Evolutionary conservation across 2,329 filamentous ascomycete genomes (phyloP).

Genomic region (Apiospora malaysiana): DNA sequence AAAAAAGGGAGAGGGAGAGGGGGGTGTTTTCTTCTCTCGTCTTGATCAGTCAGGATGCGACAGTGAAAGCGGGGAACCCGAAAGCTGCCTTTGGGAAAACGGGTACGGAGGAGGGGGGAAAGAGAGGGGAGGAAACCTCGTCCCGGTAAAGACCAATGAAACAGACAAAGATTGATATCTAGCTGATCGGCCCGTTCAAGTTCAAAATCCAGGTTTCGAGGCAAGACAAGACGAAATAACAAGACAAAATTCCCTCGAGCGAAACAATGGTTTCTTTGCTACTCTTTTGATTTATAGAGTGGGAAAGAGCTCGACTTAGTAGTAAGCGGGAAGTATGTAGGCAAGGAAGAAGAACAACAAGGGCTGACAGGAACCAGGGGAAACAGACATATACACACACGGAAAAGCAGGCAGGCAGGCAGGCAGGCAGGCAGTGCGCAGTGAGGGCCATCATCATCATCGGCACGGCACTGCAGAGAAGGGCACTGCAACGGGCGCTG

Average conservation of each 20-base stretch:
- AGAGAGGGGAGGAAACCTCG: background rate
- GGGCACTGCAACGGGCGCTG: background rate
- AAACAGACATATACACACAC: background rate
- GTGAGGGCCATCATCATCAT: background rate
- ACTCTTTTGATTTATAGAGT: background rate
- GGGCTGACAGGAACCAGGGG: slow-evolving; percentile 16
- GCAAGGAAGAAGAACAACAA: background rate
- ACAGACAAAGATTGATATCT: slow-evolving; percentile 17
- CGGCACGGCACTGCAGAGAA: background rate
- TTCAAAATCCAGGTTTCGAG: slow-evolving; percentile 7
- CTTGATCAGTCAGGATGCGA: slow-evolving; percentile 7
- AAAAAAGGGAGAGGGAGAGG: background rate
- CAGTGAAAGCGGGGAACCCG: slow-evolving; percentile 23
- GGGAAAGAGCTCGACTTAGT: background rate
- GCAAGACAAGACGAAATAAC: background rate
- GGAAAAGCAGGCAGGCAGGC: background rate
- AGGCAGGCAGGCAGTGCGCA: background rate
- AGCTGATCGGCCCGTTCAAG: slow-evolving; percentile 5
- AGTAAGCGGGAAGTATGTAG: background rate
- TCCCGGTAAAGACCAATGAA: slow-evolving; percentile 10
- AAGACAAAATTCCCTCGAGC: background rate
- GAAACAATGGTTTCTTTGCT: background rate
- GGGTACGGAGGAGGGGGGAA: slow-evolving; percentile 5
- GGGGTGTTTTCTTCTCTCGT: background rate
- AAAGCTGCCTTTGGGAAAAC: slow-evolving; percentile 15